Evolutionary conservation across 2,329 filamentous ascomycete species (phyloP).

Genomic region (Mollisia scopiformis): DNA sequence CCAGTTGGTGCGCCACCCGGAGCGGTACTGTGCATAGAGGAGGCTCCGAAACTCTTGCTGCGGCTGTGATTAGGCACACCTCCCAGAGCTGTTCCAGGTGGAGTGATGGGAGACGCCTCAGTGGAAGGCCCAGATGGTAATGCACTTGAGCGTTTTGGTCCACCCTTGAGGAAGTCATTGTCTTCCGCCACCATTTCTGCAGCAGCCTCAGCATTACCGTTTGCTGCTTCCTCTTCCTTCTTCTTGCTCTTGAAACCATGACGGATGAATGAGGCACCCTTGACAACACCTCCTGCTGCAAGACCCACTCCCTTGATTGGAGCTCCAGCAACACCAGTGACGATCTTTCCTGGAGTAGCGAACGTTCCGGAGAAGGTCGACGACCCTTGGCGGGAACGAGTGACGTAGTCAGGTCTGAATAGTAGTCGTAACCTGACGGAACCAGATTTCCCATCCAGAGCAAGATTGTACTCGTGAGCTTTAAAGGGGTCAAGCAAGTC

Average conservation of each 20-base stretch:
- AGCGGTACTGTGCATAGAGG: constrained; percentile 68
- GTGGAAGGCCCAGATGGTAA: constrained; percentile 9
- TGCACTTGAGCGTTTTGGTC: constrained; percentile 24
- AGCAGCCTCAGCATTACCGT: constrained; percentile 43
- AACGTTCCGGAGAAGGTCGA: constrained; percentile 94
- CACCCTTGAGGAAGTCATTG: constrained; percentile 26
- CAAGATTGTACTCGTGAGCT: constrained; percentile 72
- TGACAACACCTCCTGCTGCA: constrained; percentile 70
- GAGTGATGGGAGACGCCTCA: constrained; percentile 25
- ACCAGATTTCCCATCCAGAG: constrained; percentile 88
- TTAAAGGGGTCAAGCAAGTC: constrained; percentile 83
- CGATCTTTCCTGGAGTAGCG: constrained; percentile 82
- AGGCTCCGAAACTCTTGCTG: constrained; percentile 62
- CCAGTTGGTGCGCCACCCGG: constrained; percentile 65
- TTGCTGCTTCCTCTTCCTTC: constrained; percentile 52
- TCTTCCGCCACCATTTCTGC: constrained; percentile 50
- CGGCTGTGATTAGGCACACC: constrained; percentile 41
- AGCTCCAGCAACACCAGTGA: constrained; percentile 77
- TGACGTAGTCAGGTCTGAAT: constrained; percentile 92
- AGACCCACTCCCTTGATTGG: constrained; percentile 92
- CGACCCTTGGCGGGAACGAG: constrained; percentile 82
- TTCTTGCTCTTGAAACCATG: constrained; percentile 80
- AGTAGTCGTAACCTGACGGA: constrained; percentile 80
- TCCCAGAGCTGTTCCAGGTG: constrained; percentile 29
- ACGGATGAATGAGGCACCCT: constrained; percentile 88